phyloP scores from a whole-genome alignment of 2,329 filamentous ascomycete genomes.

The Calonectria hongkongensis region DNA sequence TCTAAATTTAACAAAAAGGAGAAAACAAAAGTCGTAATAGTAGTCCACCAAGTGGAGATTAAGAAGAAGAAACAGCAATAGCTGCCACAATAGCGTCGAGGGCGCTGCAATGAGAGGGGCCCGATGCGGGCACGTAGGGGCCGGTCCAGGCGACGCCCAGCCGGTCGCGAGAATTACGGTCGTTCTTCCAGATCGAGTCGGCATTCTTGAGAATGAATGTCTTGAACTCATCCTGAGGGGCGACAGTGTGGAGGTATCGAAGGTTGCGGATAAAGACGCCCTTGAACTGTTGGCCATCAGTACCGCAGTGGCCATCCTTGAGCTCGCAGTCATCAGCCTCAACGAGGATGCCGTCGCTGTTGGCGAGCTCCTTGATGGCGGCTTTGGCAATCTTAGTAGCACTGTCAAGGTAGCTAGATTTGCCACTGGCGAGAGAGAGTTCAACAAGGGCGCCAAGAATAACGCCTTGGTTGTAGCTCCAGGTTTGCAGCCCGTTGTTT shows the following conservation, averaged over 20 bases:
- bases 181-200: conserved; percentile 77
- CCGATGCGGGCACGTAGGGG: conserved; percentile 70
- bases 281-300: conserved; percentile 80
- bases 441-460: conserved; percentile 74
- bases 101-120: conserved; percentile 78
- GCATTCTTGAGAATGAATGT: conserved; percentile 77
- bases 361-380: conserved; percentile 67
- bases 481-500: conserved; percentile 71
- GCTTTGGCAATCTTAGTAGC: conserved; percentile 72
- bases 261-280: conserved; percentile 82
- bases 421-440: conserved; percentile 66
- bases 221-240: conserved; percentile 69
- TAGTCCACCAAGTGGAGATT: conserved; percentile 29
- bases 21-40: background rate
- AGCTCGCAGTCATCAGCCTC: conserved; percentile 62
- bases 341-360: conserved; percentile 67
- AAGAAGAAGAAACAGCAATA: conserved; percentile 60
- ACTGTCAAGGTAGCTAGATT: conserved; percentile 63
- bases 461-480: conserved; percentile 76
- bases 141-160: conserved; percentile 81
- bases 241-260: conserved; percentile 71
- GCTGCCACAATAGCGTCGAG: conserved; percentile 81
- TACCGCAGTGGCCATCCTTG: conserved; percentile 61
- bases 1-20: conserved; percentile 2
- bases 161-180: conserved; percentile 69